Evolutionary conservation across 441 rosid species (phyloP), one percentile per base, ranked within the genome.

Genomic region (Brassica hybrid): DNA sequence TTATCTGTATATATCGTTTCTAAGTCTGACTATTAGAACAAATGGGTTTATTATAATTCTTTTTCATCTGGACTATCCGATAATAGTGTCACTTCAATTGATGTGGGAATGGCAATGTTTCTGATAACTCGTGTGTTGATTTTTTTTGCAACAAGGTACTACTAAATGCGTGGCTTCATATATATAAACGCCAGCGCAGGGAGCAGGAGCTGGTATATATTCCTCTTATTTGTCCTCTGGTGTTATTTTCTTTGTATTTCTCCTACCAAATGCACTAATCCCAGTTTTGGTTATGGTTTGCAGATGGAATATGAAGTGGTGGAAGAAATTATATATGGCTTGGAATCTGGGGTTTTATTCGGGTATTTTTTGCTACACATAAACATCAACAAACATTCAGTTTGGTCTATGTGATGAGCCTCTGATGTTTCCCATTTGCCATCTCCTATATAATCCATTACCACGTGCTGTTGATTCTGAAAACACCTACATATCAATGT

Each of bases 311-410:
- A 87, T 87, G 99, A 95, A 87, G 99, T 95, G 63, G 91, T 93
- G 85, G 99, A 95, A 86, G 99, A 95, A 85, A 95, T 95, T 56
- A 95, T 93, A 74, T 92, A 89, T 76, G 98, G 99, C 75, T 81
- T 93, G 88, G 98, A 95, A 84, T 95, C 98, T 71, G 99, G 99
- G 77, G 83, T 95, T 75, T 78, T 95, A 74, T 95, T 95, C 74
- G 99, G 99, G 99, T 95, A 89, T 54, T 7, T 32, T 6, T 34
- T 7, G 14, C 57, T 30, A 56, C 14, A 48, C 58, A 45, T 64
- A 57, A 27, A 74, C 43, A 62, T 73, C 63, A 69, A 34, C 34
- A 8, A 32, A 8, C 76, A 43, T 79, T 11, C 56, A 41, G n/a
- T 43, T 62, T 12, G 48, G 58, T 74, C 66, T 34, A 5, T 6